Conservation (phyloP, 2,329 filamentous ascomycete species). For the Diaporthe eres region DNA sequence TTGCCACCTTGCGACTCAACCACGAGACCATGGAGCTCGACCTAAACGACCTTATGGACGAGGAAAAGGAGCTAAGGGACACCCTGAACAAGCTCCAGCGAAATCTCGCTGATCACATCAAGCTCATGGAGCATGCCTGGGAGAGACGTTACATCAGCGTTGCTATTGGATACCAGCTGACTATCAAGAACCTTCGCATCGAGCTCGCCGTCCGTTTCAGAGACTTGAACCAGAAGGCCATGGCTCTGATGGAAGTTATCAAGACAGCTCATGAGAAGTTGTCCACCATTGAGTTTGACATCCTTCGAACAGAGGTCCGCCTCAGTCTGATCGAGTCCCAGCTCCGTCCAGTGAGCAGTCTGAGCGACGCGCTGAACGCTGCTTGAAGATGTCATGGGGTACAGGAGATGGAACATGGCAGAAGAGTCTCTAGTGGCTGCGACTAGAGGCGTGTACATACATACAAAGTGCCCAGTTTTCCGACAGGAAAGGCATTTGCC, state of each 20-base stretch:
- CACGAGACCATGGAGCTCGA: not conserved
- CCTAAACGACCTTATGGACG: not conserved
- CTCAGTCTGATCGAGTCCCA: not conserved
- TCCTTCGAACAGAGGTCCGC: not conserved
- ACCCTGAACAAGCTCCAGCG: not conserved
- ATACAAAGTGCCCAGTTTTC: not conserved
- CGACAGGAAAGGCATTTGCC: not conserved
- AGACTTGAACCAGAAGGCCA: not conserved
- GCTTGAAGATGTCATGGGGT: accelerated
- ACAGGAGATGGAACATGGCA: too few relatives aligned
- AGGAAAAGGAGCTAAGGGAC: not conserved
- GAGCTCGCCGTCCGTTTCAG: not conserved
- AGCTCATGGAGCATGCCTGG: not conserved
- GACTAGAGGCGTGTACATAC: not conserved
- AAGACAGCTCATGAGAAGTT: not conserved
- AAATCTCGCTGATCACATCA: not conserved
- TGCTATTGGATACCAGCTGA: not conserved
- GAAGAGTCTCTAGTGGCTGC: not conserved
- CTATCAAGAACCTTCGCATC: not conserved
- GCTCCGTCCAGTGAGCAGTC: not conserved
- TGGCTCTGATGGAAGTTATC: not conserved
- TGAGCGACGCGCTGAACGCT: not conserved
- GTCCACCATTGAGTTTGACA: not conserved
- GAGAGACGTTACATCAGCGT: not conserved
- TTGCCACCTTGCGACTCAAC: not conserved